Percentiles rank a stretch among this genome's conserved stretches.
Evolutionary conservation across 2,329 filamentous ascomycete species (phyloP).

Genomic region (Fusarium transvaalense): DNA sequence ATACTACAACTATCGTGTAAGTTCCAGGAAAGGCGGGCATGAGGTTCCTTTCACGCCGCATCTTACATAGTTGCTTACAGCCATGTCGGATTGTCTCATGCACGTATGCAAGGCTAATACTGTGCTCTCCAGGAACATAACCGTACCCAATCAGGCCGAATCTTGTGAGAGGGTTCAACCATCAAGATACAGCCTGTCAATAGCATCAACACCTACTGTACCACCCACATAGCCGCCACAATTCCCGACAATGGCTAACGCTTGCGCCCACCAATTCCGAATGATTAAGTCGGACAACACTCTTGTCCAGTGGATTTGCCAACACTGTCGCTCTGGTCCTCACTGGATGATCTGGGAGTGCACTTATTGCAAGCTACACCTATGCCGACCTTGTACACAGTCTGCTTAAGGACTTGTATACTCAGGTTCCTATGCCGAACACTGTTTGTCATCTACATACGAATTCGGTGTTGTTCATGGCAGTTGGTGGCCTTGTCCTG

Average conservation of each 20-base stretch:
- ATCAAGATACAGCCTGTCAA: conserved; percentile 24
- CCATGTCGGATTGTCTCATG: conserved; percentile 25
- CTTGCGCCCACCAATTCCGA: conserved; percentile 72
- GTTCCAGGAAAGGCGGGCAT: conserved; percentile 21
- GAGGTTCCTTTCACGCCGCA: conserved; percentile 22
- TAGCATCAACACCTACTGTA: conserved; percentile 39
- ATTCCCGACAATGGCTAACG: conserved; percentile 59
- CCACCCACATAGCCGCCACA: conserved; percentile 30
- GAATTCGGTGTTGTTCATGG: conserved; percentile 34
- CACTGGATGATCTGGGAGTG: conserved; percentile 79
- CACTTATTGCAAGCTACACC: conserved; percentile 75
- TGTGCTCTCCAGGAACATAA: conserved; percentile 33
- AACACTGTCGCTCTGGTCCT: conserved; percentile 72
- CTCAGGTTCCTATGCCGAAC: conserved; percentile 25
- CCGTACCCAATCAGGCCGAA: conserved; percentile 43
- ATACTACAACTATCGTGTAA: conserved; percentile 24
- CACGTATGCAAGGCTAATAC: conserved; percentile 45
- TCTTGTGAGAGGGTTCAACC: conserved; percentile 41
- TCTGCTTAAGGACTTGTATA: conserved; percentile 42
- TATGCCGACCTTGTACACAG: conserved; percentile 70
- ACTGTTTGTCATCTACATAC: conserved; percentile 35
- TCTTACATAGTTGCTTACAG: conserved; percentile 26
- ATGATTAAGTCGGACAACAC: conserved; percentile 76
- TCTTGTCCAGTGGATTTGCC: conserved; percentile 74
- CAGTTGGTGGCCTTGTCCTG: conserved; percentile 36